phyloP scores from a whole-genome alignment of 139 green algal species.

The Asterochloris sp. region DNA sequence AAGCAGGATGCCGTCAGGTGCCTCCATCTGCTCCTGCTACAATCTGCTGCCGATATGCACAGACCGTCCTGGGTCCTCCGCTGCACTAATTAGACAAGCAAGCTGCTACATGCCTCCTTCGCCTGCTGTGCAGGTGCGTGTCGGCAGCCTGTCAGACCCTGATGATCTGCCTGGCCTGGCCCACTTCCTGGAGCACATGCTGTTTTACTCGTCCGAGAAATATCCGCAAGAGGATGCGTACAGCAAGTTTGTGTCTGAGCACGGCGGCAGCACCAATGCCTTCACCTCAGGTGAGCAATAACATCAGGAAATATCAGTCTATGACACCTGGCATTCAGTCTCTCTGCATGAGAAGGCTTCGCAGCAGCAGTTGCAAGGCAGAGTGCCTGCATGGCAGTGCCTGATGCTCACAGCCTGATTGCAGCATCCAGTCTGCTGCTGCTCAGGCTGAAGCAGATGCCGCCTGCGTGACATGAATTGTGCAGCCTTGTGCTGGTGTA shows the following conservation, averaged over 20 bases:
- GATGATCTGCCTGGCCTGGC: slow-evolving; percentile 68
- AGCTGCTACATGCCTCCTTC: not conserved
- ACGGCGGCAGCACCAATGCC: slow-evolving; percentile 86
- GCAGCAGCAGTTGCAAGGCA: no score
- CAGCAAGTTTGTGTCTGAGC: slow-evolving; percentile 49
- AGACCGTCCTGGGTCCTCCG: not conserved
- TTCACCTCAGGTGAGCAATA: slow-evolving; percentile 62
- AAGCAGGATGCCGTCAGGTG: not conserved
- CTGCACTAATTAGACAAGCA: not conserved
- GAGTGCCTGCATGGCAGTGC: no score
- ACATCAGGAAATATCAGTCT: no score
- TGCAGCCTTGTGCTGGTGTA: no score
- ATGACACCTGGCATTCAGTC: no score
- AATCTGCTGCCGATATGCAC: not conserved
- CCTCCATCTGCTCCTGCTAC: not conserved
- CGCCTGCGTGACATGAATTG: no score
- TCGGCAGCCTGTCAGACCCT: slow-evolving; percentile 77
- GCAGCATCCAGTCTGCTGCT: no score
- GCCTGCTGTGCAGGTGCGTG: slow-evolving; percentile 52
- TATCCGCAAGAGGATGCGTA: slow-evolving; percentile 79
- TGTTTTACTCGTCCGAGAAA: slow-evolving; percentile 84
- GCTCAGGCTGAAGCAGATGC: no score
- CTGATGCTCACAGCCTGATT: no score
- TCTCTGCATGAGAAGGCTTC: no score
- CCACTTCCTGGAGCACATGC: slow-evolving; percentile 92